Evolutionary conservation across 2,329 filamentous ascomycete genomes (phyloP).

Genomic region (Zalaria obscura): DNA sequence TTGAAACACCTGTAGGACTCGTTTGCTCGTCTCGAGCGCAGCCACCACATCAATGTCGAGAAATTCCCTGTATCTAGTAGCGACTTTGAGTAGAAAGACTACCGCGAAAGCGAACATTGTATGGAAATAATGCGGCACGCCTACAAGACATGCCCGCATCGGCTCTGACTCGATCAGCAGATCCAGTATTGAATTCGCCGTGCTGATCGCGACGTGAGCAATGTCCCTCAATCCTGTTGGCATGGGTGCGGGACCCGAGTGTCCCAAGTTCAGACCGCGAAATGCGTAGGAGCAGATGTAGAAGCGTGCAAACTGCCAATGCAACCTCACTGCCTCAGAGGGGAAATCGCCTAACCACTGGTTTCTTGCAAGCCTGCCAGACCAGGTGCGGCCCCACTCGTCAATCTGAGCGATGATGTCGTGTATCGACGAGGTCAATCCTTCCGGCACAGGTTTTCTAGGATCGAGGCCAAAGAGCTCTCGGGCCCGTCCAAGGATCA

Average conservation of each 20-base stretch:
- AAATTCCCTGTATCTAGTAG: conserved; percentile 21
- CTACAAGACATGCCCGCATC: conserved; percentile 24
- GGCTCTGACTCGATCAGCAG: conserved; percentile 27
- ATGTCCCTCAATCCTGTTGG: conserved; percentile 17
- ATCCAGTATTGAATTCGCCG: conserved; percentile 31
- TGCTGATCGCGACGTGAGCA: conserved; percentile 32
- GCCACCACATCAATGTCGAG: too few relatives aligned
- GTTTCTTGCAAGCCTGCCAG: conserved; percentile 1
- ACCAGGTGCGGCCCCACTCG: conserved; percentile 27
- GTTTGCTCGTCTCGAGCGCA: too few relatives aligned
- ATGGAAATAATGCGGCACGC: conserved; percentile 37
- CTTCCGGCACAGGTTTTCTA: conserved; percentile 35
- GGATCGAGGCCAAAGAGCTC: conserved; percentile 42
- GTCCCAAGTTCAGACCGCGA: conserved; percentile 28
- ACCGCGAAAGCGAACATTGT: conserved; percentile 41
- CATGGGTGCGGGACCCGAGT: conserved; percentile 34
- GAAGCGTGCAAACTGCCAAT: conserved; percentile 40
- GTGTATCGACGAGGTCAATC: conserved; percentile 38
- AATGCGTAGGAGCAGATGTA: conserved; percentile 37
- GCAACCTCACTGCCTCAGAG: conserved; percentile 22
- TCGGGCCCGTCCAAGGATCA: conserved; percentile 41
- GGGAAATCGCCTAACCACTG: conserved; percentile 5
- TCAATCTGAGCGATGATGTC: conserved; percentile 27
- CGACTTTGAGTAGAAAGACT: conserved; percentile 36
- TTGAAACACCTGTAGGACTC: too few relatives aligned